Base-by-base conservation (phyloP, 768 basidiomycete genomes). In the Psilocybe sp. region DNA sequence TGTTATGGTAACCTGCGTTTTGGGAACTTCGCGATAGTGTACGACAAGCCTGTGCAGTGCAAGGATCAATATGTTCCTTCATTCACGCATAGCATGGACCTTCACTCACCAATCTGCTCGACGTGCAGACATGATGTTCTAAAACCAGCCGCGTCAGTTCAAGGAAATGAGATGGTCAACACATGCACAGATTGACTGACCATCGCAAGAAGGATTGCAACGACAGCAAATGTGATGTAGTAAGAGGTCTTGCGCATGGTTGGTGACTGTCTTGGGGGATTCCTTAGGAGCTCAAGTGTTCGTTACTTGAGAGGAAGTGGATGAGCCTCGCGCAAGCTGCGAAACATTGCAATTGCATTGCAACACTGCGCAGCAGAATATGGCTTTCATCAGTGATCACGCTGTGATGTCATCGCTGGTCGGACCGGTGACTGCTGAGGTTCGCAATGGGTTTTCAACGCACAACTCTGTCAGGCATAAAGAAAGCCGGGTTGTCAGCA, bases 181-280 rank as follows among this genome's bases (percentile, higher is more conserved):
- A 10, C 32, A 18, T 34, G 52, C 37, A 5, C 33, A 36, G 0
- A 32, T 13, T 6, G 34, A 68, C 85, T 54, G 52, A 87, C 85
- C 39, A 87, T 60, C 19, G 75, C 55, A 7, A 85, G 65, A 5
- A 76, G 73, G 12, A 77, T 48, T 3, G 74, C 60, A 1, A 85
- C 79, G 23, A 79, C 78, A 50, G 81, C 55, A 56, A 87, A 84
- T 0, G 86, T 79, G 45, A 86, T 54, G 20, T 77, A 78, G 54
- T 89, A 89, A 1, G 84, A 88, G 0, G 75, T 79, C 59, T 85
- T 87, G 54, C 86, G 74, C 86, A 88, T 86, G 53, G 39, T 32
- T 37, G 38, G 23, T 20, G 13, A 4, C 23, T 23, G n/a, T 23
- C n/a, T 19, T 46, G 19, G 20, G 34, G 6, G 33, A 7, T 28